phyloP scores from a whole-genome alignment of 2,329 filamentous ascomycete species.

The Leptographium procerum region DNA sequence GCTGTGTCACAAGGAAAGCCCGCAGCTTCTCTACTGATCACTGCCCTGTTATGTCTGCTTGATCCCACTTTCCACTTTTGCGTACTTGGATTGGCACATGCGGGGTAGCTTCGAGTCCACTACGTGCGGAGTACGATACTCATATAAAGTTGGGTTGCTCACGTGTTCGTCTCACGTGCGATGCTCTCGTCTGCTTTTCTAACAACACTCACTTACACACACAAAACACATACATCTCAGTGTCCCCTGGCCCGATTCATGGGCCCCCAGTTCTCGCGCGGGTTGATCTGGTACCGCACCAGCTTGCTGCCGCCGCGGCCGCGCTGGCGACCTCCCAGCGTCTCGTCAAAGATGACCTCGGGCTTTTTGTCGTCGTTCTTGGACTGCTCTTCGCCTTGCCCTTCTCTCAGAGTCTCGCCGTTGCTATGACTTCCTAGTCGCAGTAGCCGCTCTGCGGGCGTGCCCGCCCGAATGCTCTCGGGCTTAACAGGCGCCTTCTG shows the following conservation, averaged over 20 bases:
- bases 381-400: neutral
- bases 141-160: no score
- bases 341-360: conserved; percentile 60
- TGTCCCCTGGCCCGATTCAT: conserved; percentile 48
- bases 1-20: no score
- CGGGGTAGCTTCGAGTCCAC: neutral
- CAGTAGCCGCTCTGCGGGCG: conserved; percentile 61
- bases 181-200: neutral
- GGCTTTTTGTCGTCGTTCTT: conserved; percentile 18
- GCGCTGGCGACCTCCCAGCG: conserved; percentile 60
- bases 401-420: conserved; percentile 6
- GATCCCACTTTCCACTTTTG: no score
- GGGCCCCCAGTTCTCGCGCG: conserved; percentile 87
- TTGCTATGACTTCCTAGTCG: conserved; percentile 24
- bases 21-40: no score
- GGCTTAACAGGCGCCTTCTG: conserved; percentile 71
- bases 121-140: neutral
- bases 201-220: neutral
- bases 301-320: conserved; percentile 49
- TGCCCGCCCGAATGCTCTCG: conserved; percentile 56
- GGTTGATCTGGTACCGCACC: conserved; percentile 82
- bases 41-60: no score
- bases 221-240: conserved; percentile 27
- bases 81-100: neutral
- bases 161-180: no score